These are phyloP conservation scores for Phellopilus nigrolimitatus DNA, from an alignment of 1,284 basidiomycete genomes.

Conservation along the genomic window DNA sequence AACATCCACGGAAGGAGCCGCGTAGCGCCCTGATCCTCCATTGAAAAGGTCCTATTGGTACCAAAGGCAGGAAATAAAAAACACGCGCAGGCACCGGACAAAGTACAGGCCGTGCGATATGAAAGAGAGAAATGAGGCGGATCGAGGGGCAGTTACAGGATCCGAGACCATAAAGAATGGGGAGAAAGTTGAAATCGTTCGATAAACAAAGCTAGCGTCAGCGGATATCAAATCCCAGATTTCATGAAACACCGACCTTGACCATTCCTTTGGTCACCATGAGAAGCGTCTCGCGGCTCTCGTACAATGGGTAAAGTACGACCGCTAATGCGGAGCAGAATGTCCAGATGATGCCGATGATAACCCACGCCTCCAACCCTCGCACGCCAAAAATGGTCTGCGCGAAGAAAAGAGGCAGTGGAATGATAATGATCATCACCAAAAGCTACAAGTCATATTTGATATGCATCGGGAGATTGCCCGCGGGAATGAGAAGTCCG, in stretches of 20 bases:
- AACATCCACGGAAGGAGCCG: constrained; percentile 4
- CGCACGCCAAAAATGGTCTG: constrained; percentile 62
- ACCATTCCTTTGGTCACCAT: constrained; percentile 58
- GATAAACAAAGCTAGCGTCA: background rate
- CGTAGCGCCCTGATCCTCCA: constrained; percentile 11
- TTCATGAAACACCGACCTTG: constrained; percentile 41
- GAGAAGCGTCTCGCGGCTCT: constrained; percentile 64
- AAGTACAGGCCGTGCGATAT: no score
- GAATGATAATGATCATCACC: constrained; percentile 66
- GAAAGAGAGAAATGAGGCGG: no score
- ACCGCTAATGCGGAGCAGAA: constrained; percentile 72
- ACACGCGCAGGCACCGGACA: background rate
- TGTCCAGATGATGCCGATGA: constrained; percentile 80
- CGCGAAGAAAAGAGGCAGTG: constrained; percentile 80
- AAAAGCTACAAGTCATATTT: constrained; percentile 41
- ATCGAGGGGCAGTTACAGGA: no score
- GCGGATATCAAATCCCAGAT: background rate
- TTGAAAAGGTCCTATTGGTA: constrained; percentile 10
- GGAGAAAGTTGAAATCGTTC: no score
- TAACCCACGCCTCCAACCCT: constrained; percentile 73
- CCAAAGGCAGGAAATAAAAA: background rate
- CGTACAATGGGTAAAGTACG: constrained; percentile 81
- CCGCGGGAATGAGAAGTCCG: background rate
- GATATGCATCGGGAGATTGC: background rate
- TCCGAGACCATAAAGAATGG: no score